A percentile compares a stretch with the other conserved stretches of the same genome.
Evolutionary conservation across 768 basidiomycete species (phyloP).

Genomic region (Lentinus tigrinus): DNA sequence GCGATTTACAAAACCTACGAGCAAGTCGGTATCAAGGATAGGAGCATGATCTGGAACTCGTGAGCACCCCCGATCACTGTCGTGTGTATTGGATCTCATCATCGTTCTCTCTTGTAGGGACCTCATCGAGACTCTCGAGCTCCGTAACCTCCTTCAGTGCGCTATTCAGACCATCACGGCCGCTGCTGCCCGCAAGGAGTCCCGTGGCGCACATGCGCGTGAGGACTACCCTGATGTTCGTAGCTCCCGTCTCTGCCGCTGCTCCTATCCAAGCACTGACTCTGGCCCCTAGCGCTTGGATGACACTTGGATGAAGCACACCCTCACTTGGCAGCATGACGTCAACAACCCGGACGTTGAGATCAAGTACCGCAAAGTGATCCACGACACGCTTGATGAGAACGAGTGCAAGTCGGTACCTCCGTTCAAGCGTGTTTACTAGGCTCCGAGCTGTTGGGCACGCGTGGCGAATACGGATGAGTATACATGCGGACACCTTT

Average conservation of each 20-base stretch:
- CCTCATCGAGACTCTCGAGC: slow-evolving; percentile 94
- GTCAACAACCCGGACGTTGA: slow-evolving; percentile 75
- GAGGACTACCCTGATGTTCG: slow-evolving; percentile 94
- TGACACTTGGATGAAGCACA: slow-evolving; percentile 91
- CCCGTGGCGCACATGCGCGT: slow-evolving; percentile 97
- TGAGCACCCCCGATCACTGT: slow-evolving; percentile 41
- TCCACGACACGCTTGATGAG: slow-evolving; percentile 85
- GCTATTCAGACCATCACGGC: slow-evolving; percentile 95
- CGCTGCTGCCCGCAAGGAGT: slow-evolving; percentile 93
- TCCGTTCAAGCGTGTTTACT: slow-evolving; percentile 97
- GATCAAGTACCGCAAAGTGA: slow-evolving; percentile 87
- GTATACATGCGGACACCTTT: not conserved
- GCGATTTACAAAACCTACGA: slow-evolving; percentile 87
- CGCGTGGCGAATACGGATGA: not conserved
- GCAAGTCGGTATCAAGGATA: slow-evolving; percentile 94
- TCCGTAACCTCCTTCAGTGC: slow-evolving; percentile 92
- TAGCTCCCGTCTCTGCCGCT: slow-evolving; percentile 3
- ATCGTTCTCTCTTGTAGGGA: slow-evolving; percentile 52
- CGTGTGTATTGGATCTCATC: not conserved
- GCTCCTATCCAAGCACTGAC: not conserved
- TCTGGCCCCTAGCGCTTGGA: slow-evolving; percentile 73
- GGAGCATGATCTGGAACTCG: slow-evolving; percentile 99
- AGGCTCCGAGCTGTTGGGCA: slow-evolving; percentile 18
- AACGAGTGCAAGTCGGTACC: slow-evolving; percentile 96
- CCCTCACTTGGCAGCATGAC: slow-evolving; percentile 90